Base-by-base conservation (phyloP, 2,329 filamentous ascomycete species). In the Sphaerulina populicola region DNA sequence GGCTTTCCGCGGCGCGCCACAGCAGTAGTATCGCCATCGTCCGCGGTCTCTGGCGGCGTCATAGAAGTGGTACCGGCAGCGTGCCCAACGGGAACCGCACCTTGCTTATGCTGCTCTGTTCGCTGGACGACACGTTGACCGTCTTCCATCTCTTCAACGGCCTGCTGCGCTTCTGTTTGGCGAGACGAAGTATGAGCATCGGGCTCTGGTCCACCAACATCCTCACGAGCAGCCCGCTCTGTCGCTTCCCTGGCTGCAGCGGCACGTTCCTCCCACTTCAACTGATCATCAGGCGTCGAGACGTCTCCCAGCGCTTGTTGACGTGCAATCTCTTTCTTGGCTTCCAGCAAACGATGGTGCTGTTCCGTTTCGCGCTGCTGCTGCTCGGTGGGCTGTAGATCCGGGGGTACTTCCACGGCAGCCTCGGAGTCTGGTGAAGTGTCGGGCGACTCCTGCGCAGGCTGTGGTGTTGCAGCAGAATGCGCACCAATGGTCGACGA, bases 381-480 rank as follows among this genome's bases (percentile, higher is more conserved):
- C 33, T 69, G 66, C 5, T 66, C 62, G 21, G 66, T 62, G 14
- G 65, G 59, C 6, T 60, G 60, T 35, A 67, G 61, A n/a, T 67
- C 67, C 53, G 54, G 65, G 51, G 53, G 64, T 15, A 53, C 61
- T 51, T 31, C 57, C 42, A 56, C 63, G 3, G 54, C 58, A 40
- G 48, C 51, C 33, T 66, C 64, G 3, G 65, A 66, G 29, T 65
- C 62, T 14, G 65, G 63, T 14, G 64, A 64, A 7, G 64, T 66
- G 47, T 64, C 64, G 27, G 71, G 69, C 8, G 66, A 69, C 52
- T 73, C 72, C 42, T 71, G 66, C 27, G 82, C 78, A 36, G 82
- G 76, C 33, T 77, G 78, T 1, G 87, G 85, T 0, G 87, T 93
- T 18, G 83, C 81, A 49, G 82, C 82, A 39, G 85, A 89, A 60